Percentiles rank a stretch among this genome's conserved stretches.
These are phyloP conservation scores for Penicillium paneum DNA, from an alignment of 2,329 filamentous ascomycete species.

Conservation along the genomic window DNA sequence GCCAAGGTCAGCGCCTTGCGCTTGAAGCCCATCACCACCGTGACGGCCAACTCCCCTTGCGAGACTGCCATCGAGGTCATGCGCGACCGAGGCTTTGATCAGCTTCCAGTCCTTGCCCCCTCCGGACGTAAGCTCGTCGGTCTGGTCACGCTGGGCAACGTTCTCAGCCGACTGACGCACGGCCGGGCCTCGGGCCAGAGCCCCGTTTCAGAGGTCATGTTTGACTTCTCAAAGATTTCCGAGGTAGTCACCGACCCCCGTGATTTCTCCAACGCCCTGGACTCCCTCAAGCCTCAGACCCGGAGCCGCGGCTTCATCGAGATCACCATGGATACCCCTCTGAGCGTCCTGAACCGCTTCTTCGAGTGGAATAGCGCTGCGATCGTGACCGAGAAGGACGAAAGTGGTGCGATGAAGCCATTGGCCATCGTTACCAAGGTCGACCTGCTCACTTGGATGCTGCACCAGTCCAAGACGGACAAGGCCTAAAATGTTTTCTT, in stretches of 20 bases:
- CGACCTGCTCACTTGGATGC: slow-evolving; percentile 87
- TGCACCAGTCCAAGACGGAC: slow-evolving; percentile 56
- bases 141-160: slow-evolving; percentile 89
- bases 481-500: slow-evolving; percentile 11
- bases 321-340: slow-evolving; percentile 85
- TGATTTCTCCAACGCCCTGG: slow-evolving; percentile 50
- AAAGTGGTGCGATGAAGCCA: slow-evolving; percentile 65
- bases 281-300: slow-evolving; percentile 33
- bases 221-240: slow-evolving; percentile 82
- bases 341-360: slow-evolving; percentile 82
- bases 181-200: slow-evolving; percentile 72
- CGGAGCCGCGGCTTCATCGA: slow-evolving; percentile 76
- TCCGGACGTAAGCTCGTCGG: slow-evolving; percentile 74
- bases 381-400: slow-evolving; percentile 77
- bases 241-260: slow-evolving; percentile 89
- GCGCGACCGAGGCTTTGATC: slow-evolving; percentile 97
- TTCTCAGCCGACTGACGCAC: slow-evolving; percentile 83
- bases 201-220: slow-evolving; percentile 87
- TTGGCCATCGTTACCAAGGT: slow-evolving; percentile 95
- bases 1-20: slow-evolving; percentile 80
- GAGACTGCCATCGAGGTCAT: slow-evolving; percentile 93
- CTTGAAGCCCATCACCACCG: slow-evolving; percentile 88
- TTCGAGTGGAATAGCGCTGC: slow-evolving; percentile 98
- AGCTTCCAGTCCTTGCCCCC: slow-evolving; percentile 80
- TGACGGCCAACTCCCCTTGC: slow-evolving; percentile 68